phyloP scores from a whole-genome alignment of 495 filamentous ascomycete genomes.

The Penicillium arizonense region DNA sequence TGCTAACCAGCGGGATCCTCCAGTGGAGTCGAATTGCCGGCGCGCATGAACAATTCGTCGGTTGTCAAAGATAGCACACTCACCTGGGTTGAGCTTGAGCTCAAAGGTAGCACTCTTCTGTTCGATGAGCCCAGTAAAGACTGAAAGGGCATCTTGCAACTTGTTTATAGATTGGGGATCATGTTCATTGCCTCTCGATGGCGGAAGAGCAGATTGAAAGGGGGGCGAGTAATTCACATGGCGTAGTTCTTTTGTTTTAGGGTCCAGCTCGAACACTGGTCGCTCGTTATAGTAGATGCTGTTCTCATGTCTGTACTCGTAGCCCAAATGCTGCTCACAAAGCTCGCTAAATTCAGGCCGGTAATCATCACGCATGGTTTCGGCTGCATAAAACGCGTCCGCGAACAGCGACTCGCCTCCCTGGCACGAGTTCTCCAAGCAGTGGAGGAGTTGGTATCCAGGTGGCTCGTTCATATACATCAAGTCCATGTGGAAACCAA shows the following conservation, averaged over 20 bases:
- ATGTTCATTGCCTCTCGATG: neutral
- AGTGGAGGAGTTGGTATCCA: conserved; percentile 82
- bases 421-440: conserved; percentile 67
- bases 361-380: conserved; percentile 30
- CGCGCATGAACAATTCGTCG: conserved; percentile 75
- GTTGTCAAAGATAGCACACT: conserved; percentile 88
- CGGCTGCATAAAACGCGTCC: conserved; percentile 65
- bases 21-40: conserved; percentile 58
- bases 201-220: conserved; percentile 55
- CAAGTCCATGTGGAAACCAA: conserved; percentile 90
- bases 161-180: neutral
- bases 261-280: conserved; percentile 50
- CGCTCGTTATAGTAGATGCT: conserved; percentile 57
- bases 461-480: conserved; percentile 82
- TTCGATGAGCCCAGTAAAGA: conserved; percentile 40
- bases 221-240: conserved; percentile 71
- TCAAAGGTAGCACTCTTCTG: conserved; percentile 55
- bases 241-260: conserved; percentile 15
- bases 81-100: conserved; percentile 70
- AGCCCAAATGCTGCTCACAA: conserved; percentile 44
- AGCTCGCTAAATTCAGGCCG: conserved; percentile 39
- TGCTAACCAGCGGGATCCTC: conserved; percentile 70
- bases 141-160: conserved; percentile 36
- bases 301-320: conserved; percentile 66
- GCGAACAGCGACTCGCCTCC: conserved; percentile 83